phyloP scores from a whole-genome alignment of 495 filamentous ascomycete species.

The Durotheca rogersii region DNA sequence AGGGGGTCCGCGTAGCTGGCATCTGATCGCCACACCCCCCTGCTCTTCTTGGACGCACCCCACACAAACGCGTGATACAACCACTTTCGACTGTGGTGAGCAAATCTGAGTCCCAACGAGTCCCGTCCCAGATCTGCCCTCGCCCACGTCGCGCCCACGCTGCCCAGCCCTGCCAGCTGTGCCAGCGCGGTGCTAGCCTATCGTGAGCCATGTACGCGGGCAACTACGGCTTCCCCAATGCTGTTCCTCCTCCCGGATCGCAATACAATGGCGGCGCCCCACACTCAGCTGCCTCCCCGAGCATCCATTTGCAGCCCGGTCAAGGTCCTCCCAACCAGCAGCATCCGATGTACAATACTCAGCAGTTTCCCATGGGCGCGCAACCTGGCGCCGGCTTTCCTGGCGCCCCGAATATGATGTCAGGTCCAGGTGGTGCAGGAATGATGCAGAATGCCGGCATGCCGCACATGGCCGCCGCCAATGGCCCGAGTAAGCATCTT shows the following conservation, averaged over 20 bases:
- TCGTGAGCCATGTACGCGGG: conserved; percentile 52
- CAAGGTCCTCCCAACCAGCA: conserved; percentile 42
- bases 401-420: conserved; percentile 50
- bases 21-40: conserved; percentile 37
- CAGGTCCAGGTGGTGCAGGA: conserved; percentile 49
- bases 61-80: conserved; percentile 40
- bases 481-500: conserved; percentile 51
- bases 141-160: conserved; percentile 34
- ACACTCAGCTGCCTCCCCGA: conserved; percentile 41
- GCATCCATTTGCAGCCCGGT: conserved; percentile 50
- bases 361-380: conserved; percentile 49
- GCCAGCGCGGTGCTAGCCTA: conserved; percentile 35
- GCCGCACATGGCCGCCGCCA: conserved; percentile 51
- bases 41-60: conserved; percentile 35
- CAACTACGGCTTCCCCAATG: conserved; percentile 52
- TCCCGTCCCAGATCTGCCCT: conserved; percentile 39
- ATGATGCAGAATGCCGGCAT: conserved; percentile 57
- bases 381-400: conserved; percentile 44
- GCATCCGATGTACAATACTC: conserved; percentile 40
- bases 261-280: conserved; percentile 52
- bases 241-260: conserved; percentile 42
- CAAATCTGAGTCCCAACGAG: conserved; percentile 38
- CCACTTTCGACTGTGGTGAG: conserved; percentile 32
- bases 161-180: conserved; percentile 41
- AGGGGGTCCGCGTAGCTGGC: conserved; percentile 27